A percentile compares a stretch with the other conserved stretches of the same genome.
Conservation (phyloP, 352 stramenopile genomes). For the Phytophthora kernoviae region DNA sequence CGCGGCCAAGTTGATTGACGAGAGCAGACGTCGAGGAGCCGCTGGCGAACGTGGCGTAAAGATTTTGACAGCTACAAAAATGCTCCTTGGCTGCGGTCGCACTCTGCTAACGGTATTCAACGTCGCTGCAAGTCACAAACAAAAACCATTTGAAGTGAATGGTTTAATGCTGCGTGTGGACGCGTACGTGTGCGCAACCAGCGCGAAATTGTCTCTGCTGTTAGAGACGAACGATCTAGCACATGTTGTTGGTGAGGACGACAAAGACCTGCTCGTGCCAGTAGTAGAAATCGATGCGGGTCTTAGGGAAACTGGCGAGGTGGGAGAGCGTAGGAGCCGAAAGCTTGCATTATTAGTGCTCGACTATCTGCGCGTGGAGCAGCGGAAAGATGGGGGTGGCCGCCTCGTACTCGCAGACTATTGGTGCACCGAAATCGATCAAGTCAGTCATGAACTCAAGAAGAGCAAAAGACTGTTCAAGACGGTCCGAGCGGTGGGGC, state of each 20-base stretch:
- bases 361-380: constrained; percentile 62
- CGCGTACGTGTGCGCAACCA: constrained; percentile 63
- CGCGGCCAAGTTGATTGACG: constrained; percentile 63
- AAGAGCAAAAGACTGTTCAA: constrained; percentile 45
- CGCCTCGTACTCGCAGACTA: constrained; percentile 60
- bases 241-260: constrained; percentile 44
- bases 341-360: constrained; percentile 49
- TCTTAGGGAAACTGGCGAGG: background rate
- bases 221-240: constrained; percentile 48
- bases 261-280: constrained; percentile 25
- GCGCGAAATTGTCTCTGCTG: constrained; percentile 49
- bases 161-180: constrained; percentile 51
- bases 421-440: constrained; percentile 9
- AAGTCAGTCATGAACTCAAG: background rate
- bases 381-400: constrained; percentile 48
- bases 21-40: constrained; percentile 17
- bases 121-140: constrained; percentile 4
- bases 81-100: constrained; percentile 40
- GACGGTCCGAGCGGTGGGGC: constrained; percentile 42
- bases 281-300: background rate
- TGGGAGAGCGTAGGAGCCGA: constrained; percentile 13
- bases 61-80: constrained; percentile 51
- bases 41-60: constrained; percentile 58
- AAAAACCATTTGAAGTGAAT: background rate
- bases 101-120: constrained; percentile 73